Base-by-base conservation (phyloP, 345 rosid species). In the Gossypium arboreum region DNA sequence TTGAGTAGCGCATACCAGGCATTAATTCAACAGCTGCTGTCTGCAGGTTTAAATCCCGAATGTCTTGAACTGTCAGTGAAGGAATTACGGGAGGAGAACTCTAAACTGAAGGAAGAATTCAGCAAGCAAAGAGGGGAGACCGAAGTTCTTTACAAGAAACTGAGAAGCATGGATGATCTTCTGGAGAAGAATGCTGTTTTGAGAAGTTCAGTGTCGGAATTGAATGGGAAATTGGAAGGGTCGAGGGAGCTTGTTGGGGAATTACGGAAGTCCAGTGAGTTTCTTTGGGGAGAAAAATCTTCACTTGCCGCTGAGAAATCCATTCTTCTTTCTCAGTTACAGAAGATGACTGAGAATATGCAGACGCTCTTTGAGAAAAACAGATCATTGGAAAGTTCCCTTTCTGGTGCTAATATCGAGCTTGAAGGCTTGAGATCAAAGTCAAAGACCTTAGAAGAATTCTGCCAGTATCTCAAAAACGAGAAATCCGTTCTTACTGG, bases 321-420 rank as follows among this genome's bases (percentile, higher is more conserved):
- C n/a, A 79, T 81, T 67, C 68, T 94, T 72, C 91, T 94, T 69
- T 91, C 96, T 74, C 98, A 92, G 77, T 79, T 94, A 73, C 95
- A 91, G 75, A 75, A 80, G 47, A 87, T 88, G 85, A 84, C 94
- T 13, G 93, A 86, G 82, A 90, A 82, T 83, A 91, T 86, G 91
- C 87, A 90, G 86, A 87, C 79, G 82, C 87, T 88, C 74, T 78
- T 89, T 78, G 92, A 86, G 82, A 85, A 84, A 82, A 90, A 88
- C 60, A 68, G 88, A 50, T 74, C 73, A 43, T 69, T 89, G 81
- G 91, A 88, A 81, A 84, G 81, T 56, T 84, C 93, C 20, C 85
- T 88, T 60, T 76, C 87, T 29, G 88, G 90, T 77, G 90, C 91
- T 77, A 88, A 86, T 83, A 80, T 82, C 73, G 98, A 93, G 88